Base-by-base conservation (phyloP, 2,329 filamentous ascomycete species). In the Colletotrichum sublineola region DNA sequence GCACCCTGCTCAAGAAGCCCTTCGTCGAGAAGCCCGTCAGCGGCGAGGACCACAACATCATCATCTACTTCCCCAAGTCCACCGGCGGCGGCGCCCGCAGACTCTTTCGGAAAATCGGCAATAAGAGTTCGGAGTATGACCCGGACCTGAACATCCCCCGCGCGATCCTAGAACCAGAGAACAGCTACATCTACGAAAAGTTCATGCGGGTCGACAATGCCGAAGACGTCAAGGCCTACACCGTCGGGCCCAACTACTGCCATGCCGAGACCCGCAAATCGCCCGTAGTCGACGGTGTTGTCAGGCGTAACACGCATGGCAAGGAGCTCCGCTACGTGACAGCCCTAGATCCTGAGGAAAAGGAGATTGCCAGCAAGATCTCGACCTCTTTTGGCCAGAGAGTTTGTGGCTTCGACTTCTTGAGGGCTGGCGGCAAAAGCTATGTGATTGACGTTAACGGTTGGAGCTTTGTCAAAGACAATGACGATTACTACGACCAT, bases 381-480 rank as follows among this genome's bases (percentile, higher is more conserved):
- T 94, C 95, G 2, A 92, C 91, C 56, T 93, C 94, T 0, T 99
- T 99, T 81, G 96, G 96, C 0, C 96, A 99, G 81, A 88, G 94
- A 67, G 95, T 99, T 3, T 99, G 96, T 79, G 96, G 96, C 0
- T 99, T 99, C 78, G 96, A 99, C 80, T 87, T 99, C 73, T 86
- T 99, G 68, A 92, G 97, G 38, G 94, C 95, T 15, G 92, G 91
- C 62, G 94, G 95, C 20, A 94, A 94, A 81, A 98, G 96, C 80
- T 99, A 94, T 82, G 96, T 99, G 61, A 99, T 99, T 76, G 96
- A 99, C 78, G 96, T 99, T 77, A 99, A 99, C 81, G 96, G 96
- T 15, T 99, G 97, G 97, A 98, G 96, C 79, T 99, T 99, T 78
- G 96, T 99, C 81, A 99, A 99, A 81, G 97, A 99, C 81, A 99